Base-by-base conservation (phyloP, 2,329 filamentous ascomycete genomes). In the Aspergillus tanneri region DNA sequence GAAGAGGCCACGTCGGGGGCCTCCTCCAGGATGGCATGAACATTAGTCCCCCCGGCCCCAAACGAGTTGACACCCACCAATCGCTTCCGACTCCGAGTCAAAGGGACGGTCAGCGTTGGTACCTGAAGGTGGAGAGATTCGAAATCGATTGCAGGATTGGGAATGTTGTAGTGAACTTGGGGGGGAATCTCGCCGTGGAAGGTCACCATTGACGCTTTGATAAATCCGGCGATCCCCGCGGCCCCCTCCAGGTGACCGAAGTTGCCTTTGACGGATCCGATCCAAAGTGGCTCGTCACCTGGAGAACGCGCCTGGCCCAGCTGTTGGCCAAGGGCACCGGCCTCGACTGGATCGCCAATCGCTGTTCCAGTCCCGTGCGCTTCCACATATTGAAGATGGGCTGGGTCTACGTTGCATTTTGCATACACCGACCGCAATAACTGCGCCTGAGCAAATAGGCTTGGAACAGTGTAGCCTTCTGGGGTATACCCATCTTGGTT, bases 181-280 rank as follows among this genome's bases (percentile, higher is more conserved):
- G 74, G 72, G 4, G 71, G 64, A 14, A 77, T 69, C 7, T 63
- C 1, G 67, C 58, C 49, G 10, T 30, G 10, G 27, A 30, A 30
- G 27, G 27, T 30, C 4, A 30, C 10, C 5, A 30, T 6, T n/a
- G 10, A 6, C 11, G 27, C 27, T 11, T 77, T 76, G 46, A 77
- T 74, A 2, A 75, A 46, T 0, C 62, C 65, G 4, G 68, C 63
- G 28, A 75, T 54, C 4, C 72, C 72, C 46, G 63, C 67, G 2
- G 65, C 69, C 9, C 67, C 69, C 36, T 62, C 59, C 2, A 57
- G 19, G 38, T 62, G 59, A 4, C 60, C 62, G 12, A 61, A 46
- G 30, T 55, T 37, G 5, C 14, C 10, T 24, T 38, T 46, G 5
- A 24, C 27, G 3, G 11, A 27, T 30, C 19, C 25, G 8, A 23